Evolutionary conservation across 1,139 yeast genomes (phyloP), one percentile per base, ranked within the genome.

Genomic region (Saccharomyces hybrid): DNA sequence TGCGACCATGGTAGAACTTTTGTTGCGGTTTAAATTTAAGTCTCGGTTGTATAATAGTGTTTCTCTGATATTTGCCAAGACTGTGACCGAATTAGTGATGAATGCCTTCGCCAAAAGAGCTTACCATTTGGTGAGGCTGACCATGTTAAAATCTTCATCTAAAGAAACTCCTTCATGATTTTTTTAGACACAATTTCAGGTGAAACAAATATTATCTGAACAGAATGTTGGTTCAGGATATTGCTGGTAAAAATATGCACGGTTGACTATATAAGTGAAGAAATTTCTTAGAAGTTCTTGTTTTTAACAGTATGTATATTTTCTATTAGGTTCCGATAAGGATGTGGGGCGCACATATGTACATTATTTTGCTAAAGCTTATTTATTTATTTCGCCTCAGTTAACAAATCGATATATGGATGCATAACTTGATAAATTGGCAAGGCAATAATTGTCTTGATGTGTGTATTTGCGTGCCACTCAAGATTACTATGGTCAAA

Each of bases 21-120:
- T 74, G 34, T 75, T 93, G 54, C 75, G 74, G 53, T 93, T 85
- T 68, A 78, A 80, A 61, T 93, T 93, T 73, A 82, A 82, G 52
- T 88, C 83, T 60, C 80, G 83, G 8, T 57, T 93, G 42, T 93
- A 93, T 72, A 88, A 90, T 64, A 74, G 82, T 5, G 80, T 88
- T 3, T 84, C 95, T 51, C 78, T 84, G 5, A 66, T 86, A 61
- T 88, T 90, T 70, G 95, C 91, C 1, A 80, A 83, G 9, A 82
- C 83, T 53, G 86, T 91, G 5, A 83, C 96, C 5, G 73, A 77
- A 41, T 72, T 86, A 47, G 90, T 91, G 84, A 82, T 90, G 57
- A 78, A 81, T 53, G 93, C 97, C 1, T 91, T 93, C 69, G 89
- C 86, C 56, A 76, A 77, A 59, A 74, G 97, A 54, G 89, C 91